Evolutionary conservation across 192 early-diverging fungal species (phyloP), one percentile per base, ranked within the genome.

Genomic region (Globomyces pollinis-pini): DNA sequence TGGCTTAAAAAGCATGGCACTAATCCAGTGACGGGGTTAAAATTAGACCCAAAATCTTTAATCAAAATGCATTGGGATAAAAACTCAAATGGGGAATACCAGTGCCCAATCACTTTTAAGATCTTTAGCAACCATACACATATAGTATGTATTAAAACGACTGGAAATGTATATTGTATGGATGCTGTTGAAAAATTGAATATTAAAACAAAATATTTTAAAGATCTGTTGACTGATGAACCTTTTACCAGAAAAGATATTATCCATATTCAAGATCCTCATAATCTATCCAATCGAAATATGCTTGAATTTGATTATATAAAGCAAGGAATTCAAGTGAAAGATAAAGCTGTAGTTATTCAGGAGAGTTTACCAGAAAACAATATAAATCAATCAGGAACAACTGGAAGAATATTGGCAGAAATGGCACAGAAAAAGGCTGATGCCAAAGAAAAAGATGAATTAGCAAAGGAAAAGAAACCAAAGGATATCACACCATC

Each of bases 91-190:
- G 93, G 80, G 30, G 79, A 88, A 28, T 93, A 84, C 50, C 76
- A 88, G 47, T 93, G 92, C 64, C 95, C 95, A 3, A 84, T 95
- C 41, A 91, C 95, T 4, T 90, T 90, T 53, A 88, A 89, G 61
- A 86, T 84, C 9, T 91, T 98, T 58, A 85, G 77, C 23, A 88
- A 87, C 31, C 60, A 62, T 44, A 69, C 78, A 1, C 87, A 91
- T 30, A 95, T 98, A 62, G 90, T 89, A 0, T 88, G 90, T 29
- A 84, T 94, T 57, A 82, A 76, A 31, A 73, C 87, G 6, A 86
- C 86, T 23, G 93, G 93, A 24, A 87, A 98, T 38, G 93, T 96
- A 3, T 96, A 83, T 68, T 75, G 86, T 13, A 92, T 74, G 63
- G 88, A 91, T 30, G 86, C 93, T 0, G 72, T 98, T 54, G 87